These are phyloP conservation scores for Noccaea bulbosa DNA, from an alignment of 345 rosid genomes.

Conservation along the genomic window DNA sequence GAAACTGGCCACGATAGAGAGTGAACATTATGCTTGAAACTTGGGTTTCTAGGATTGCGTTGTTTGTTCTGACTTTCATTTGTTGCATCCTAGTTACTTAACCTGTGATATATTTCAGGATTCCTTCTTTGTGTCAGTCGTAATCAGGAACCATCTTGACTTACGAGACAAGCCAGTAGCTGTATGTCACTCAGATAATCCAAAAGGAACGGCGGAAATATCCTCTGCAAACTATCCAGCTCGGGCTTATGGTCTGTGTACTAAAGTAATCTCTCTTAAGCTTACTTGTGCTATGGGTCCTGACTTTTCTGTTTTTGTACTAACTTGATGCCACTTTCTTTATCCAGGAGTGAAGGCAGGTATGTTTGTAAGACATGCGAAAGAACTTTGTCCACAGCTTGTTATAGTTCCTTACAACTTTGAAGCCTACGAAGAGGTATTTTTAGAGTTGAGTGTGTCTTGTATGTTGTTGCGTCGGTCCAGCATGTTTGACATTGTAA, in stretches of 20 bases:
- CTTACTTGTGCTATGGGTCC: conserved; percentile 10
- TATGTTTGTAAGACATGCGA: conserved; percentile 93
- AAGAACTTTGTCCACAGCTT: conserved; percentile 84
- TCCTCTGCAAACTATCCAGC: conserved; percentile 98
- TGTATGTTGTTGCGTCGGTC: background rate
- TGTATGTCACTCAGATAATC: conserved; percentile 87
- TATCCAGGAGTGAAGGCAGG: conserved; percentile 79
- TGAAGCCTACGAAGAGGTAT: conserved; percentile 87
- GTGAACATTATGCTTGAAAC: conserved; percentile 20
- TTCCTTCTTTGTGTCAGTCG: conserved; percentile 91
- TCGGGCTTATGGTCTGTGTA: conserved; percentile 74
- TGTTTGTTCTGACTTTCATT: conserved; percentile 8
- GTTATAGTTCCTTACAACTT: conserved; percentile 87
- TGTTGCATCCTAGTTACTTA: conserved; percentile 20
- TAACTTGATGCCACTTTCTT: conserved; percentile 23
- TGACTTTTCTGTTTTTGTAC: conserved; percentile 24
- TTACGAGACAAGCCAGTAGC: conserved; percentile 87
- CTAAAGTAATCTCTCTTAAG: conserved; percentile 36
- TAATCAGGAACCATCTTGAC: conserved; percentile 70
- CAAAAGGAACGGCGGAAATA: conserved; percentile 96
- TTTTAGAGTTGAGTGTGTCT: conserved; percentile 17
- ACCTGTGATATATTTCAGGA: conserved; percentile 63
- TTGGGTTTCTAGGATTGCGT: conserved; percentile 19
- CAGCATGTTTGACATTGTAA: conserved; percentile 30
- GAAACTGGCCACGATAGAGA: background rate